Conservation (phyloP, 176 grass and related monocot species). For the Calamus simplicifolius region DNA sequence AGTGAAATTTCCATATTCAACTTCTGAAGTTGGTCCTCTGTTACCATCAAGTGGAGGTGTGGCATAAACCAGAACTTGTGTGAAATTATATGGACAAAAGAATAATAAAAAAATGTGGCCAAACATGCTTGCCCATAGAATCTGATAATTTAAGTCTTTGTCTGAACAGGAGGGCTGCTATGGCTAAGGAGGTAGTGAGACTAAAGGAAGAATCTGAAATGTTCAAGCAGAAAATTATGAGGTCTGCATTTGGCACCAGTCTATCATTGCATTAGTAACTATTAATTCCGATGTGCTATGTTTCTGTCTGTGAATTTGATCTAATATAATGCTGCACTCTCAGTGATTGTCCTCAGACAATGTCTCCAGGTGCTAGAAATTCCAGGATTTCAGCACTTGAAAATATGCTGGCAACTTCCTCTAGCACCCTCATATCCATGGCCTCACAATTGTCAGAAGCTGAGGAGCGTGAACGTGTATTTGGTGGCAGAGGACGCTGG, state of each 20-base stretch:
- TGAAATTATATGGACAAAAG: too few species aligned
- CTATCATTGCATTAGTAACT: too few species aligned
- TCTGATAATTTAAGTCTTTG: not conserved
- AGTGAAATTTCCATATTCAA: too few species aligned
- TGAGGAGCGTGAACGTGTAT: constrained; percentile 69
- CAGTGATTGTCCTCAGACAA: constrained; percentile 68
- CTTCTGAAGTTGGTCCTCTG: too few species aligned
- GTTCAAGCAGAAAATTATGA: constrained; percentile 43
- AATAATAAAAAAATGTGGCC: too few species aligned
- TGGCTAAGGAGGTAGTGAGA: constrained; percentile 87
- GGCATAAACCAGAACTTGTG: too few species aligned
- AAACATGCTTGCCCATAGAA: too few species aligned
- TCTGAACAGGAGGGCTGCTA: constrained; percentile 51
- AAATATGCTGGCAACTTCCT: constrained; percentile 83
- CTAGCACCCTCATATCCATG: constrained; percentile 73
- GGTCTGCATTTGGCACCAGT: constrained; percentile 10
- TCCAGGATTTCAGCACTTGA: constrained; percentile 92
- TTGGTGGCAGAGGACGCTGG: constrained; percentile 75
- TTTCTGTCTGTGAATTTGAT: not conserved
- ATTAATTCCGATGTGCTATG: too few species aligned
- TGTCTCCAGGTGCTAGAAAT: constrained; percentile 92
- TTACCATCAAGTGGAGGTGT: too few species aligned
- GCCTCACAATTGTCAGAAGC: constrained; percentile 87
- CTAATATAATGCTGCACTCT: constrained; percentile 1
- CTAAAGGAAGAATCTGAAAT: constrained; percentile 69